phyloP scores from a whole-genome alignment of 305 asterid species.

The Coffea humblotiana region DNA sequence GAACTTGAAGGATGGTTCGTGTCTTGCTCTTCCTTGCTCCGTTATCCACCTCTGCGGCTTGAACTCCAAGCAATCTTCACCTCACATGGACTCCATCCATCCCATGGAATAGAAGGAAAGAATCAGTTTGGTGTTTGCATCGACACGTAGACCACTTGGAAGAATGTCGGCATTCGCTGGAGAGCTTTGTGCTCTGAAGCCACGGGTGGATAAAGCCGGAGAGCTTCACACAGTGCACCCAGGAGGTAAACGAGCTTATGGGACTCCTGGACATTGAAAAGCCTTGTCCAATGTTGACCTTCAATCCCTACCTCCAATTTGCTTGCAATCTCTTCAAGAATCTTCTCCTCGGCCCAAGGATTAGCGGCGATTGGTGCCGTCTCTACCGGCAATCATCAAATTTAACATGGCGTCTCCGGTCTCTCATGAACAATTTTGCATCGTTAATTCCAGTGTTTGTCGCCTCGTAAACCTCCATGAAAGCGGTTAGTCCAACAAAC shows the following conservation, averaged over 20 bases:
- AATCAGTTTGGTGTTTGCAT: constrained; percentile 46
- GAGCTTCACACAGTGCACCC: constrained; percentile 57
- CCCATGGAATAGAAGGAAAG: constrained; percentile 63
- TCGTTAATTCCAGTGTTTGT: no score
- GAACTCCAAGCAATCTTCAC: constrained; percentile 46
- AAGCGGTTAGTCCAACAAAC: no score
- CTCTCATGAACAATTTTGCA: constrained; percentile 43
- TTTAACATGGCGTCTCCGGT: constrained; percentile 40
- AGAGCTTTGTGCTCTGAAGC: constrained; percentile 58
- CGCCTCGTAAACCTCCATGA: no score
- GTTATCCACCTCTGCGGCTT: constrained; percentile 68
- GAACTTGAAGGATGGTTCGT: constrained; percentile 75
- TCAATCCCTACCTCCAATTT: not conserved
- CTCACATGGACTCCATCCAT: constrained; percentile 66
- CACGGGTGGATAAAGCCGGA: constrained; percentile 70
- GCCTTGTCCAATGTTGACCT: constrained; percentile 11
- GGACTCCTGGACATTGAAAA: constrained; percentile 37
- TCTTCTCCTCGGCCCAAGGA: constrained; percentile 43
- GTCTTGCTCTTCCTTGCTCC: constrained; percentile 38
- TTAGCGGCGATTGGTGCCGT: constrained; percentile 58
- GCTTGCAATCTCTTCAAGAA: constrained; percentile 35
- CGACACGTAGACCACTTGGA: constrained; percentile 57
- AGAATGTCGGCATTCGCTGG: constrained; percentile 41
- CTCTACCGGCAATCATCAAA: constrained; percentile 74
- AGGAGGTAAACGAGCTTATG: constrained; percentile 50